These are phyloP conservation scores for Pisolithus orientalis DNA, from an alignment of 768 basidiomycete species.

Conservation along the genomic window DNA sequence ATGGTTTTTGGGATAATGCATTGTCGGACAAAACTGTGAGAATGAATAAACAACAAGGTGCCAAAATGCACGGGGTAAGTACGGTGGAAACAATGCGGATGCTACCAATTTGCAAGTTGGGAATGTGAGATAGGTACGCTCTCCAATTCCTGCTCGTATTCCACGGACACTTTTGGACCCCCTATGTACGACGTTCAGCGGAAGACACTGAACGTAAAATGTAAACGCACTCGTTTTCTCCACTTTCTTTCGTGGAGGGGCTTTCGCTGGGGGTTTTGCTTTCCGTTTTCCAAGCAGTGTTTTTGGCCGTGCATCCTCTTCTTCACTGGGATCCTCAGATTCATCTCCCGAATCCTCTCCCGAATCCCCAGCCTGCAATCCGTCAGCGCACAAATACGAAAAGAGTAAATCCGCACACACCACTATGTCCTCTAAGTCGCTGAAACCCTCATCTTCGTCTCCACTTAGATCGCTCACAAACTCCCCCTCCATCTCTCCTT, in stretches of 20 bases:
- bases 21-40: background rate
- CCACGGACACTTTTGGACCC: conserved; percentile 85
- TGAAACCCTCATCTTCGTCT: conserved; percentile 35
- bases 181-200: conserved; percentile 32
- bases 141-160: conserved; percentile 93
- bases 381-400: conserved; percentile 11
- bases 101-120: conserved; percentile 48
- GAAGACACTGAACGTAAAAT: background rate
- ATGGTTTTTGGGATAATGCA: background rate
- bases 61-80: background rate
- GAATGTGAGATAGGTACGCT: conserved; percentile 51
- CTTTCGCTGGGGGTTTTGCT: conserved; percentile 34
- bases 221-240: conserved; percentile 54
- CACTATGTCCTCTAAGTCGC: conserved; percentile 58
- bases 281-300: conserved; percentile 65
- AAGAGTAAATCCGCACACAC: conserved; percentile 35
- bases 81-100: background rate
- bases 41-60: background rate
- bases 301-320: conserved; percentile 35
- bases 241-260: conserved; percentile 45
- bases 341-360: conserved; percentile 40
- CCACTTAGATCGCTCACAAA: conserved; percentile 53
- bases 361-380: conserved; percentile 27
- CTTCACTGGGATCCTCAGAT: conserved; percentile 31
- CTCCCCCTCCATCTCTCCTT: conserved; percentile 47